A percentile compares a stretch with the other conserved stretches of the same genome.
Conservation (phyloP, 768 basidiomycete species). For the Trametes cubensis region DNA sequence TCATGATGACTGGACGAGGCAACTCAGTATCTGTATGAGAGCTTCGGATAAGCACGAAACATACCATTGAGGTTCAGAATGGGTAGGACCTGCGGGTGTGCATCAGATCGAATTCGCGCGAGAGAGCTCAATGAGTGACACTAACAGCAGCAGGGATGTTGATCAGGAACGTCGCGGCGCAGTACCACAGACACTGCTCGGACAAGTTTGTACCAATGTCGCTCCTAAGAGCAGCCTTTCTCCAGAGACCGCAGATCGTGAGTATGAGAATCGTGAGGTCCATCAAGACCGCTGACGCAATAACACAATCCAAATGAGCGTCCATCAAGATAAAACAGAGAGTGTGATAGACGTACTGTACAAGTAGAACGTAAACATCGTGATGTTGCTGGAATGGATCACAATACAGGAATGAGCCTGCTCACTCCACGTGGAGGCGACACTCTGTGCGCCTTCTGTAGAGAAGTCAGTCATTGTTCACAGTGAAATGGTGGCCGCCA, state of each 20-base stretch:
- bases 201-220: conserved; percentile 12
- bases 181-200: conserved; percentile 21
- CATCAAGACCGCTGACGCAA: conserved; percentile 8
- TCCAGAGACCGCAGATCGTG: conserved; percentile 14
- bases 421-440: not conserved
- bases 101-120: not conserved
- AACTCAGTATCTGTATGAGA: not conserved
- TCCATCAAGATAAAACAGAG: no score
- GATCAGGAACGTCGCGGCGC: conserved; percentile 15
- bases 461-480: no score
- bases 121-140: not conserved
- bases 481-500: not conserved
- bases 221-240: conserved; percentile 12
- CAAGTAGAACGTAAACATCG: conserved; percentile 20
- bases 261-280: conserved; percentile 15
- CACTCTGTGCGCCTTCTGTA: conserved; percentile 11
- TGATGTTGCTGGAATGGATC: conserved; percentile 7
- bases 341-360: conserved; percentile 10
- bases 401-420: not conserved
- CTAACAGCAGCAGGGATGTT: conserved; percentile 18
- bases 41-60: not conserved
- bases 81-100: conserved; percentile 1
- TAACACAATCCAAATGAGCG: not conserved
- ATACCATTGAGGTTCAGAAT: conserved; percentile 14
- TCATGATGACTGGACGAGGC: conserved; percentile 11